A percentile compares a stretch with the other conserved stretches of the same genome.
These are phyloP conservation scores for Cercospora zeina DNA, from an alignment of 2,329 filamentous ascomycete genomes.

Conservation along the genomic window DNA sequence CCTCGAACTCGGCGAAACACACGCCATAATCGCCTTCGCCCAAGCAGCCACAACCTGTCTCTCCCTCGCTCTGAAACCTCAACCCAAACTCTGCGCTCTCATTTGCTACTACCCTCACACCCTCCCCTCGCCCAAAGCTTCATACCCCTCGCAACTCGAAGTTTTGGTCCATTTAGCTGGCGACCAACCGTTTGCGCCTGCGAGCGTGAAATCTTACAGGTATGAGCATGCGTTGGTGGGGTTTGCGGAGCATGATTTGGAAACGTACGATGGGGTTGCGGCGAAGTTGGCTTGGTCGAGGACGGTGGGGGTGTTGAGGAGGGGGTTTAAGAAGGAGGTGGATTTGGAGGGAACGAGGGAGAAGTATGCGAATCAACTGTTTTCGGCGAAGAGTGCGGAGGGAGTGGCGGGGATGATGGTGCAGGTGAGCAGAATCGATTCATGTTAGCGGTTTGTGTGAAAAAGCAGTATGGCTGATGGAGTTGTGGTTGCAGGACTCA, in stretches of 20 bases:
- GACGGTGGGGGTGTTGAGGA: slow-evolving; percentile 42
- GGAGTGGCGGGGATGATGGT: slow-evolving; percentile 33
- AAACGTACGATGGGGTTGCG: slow-evolving; percentile 45
- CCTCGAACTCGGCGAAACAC: slow-evolving; percentile 40
- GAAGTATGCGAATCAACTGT: slow-evolving; percentile 37
- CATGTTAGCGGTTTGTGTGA: neutral
- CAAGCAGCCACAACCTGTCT: slow-evolving; percentile 45
- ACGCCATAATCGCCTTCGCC: slow-evolving; percentile 44
- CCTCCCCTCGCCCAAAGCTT: slow-evolving; percentile 42
- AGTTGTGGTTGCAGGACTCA: slow-evolving; percentile 12
- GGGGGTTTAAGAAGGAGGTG: slow-evolving; percentile 34
- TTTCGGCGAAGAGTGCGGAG: slow-evolving; percentile 31
- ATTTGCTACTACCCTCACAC: slow-evolving; percentile 48
- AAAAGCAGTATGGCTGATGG: neutral
- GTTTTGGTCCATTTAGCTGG: slow-evolving; percentile 47
- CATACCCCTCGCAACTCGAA: slow-evolving; percentile 44
- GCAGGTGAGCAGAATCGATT: neutral
- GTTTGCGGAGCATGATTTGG: slow-evolving; percentile 47
- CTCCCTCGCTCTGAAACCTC: slow-evolving; percentile 45
- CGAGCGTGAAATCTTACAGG: slow-evolving; percentile 43
- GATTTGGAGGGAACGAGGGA: slow-evolving; percentile 43
- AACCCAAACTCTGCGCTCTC: slow-evolving; percentile 45
- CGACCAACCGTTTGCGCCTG: slow-evolving; percentile 41
- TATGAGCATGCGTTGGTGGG: slow-evolving; percentile 44
- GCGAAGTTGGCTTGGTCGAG: slow-evolving; percentile 48